Conservation (phyloP, 2,329 filamentous ascomycete genomes). For the Microcera coccophila region DNA sequence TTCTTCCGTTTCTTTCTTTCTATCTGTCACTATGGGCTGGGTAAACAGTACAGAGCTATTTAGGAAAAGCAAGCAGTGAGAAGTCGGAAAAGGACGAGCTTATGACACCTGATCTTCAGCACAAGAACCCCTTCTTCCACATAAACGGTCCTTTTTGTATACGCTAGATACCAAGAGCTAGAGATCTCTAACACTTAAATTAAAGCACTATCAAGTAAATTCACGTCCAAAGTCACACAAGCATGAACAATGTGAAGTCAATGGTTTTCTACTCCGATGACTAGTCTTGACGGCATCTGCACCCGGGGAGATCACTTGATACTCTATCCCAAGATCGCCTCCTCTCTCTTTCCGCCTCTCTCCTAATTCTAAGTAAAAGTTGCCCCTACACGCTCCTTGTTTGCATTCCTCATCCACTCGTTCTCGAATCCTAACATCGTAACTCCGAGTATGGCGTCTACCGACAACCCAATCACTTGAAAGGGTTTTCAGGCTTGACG, state of each 20-base stretch:
- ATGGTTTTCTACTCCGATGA: slow-evolving; percentile 16
- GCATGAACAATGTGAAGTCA: slow-evolving; percentile 6
- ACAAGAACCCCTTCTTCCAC: no score
- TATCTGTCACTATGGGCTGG: no score
- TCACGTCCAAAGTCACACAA: background rate
- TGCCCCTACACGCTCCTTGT: slow-evolving; percentile 29
- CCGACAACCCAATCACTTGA: slow-evolving; percentile 34
- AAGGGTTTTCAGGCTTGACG: slow-evolving; percentile 30
- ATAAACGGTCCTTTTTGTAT: no score
- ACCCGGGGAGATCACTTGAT: slow-evolving; percentile 33
- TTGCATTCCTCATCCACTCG: slow-evolving; percentile 15
- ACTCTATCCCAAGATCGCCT: slow-evolving; percentile 23
- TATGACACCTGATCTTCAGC: no score
- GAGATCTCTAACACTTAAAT: no score
- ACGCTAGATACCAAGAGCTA: no score
- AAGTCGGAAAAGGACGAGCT: no score
- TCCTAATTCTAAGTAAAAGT: slow-evolving; percentile 15
- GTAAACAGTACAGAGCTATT: no score
- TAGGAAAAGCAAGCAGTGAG: no score
- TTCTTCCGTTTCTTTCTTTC: background rate
- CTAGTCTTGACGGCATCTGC: slow-evolving; percentile 13
- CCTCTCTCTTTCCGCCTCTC: slow-evolving; percentile 9
- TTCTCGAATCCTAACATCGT: slow-evolving; percentile 14
- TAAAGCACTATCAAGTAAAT: no score
- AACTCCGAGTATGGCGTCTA: slow-evolving; percentile 23